phyloP scores from a whole-genome alignment of 2,329 filamentous ascomycete genomes.

The Sphaerulina vaccinii region DNA sequence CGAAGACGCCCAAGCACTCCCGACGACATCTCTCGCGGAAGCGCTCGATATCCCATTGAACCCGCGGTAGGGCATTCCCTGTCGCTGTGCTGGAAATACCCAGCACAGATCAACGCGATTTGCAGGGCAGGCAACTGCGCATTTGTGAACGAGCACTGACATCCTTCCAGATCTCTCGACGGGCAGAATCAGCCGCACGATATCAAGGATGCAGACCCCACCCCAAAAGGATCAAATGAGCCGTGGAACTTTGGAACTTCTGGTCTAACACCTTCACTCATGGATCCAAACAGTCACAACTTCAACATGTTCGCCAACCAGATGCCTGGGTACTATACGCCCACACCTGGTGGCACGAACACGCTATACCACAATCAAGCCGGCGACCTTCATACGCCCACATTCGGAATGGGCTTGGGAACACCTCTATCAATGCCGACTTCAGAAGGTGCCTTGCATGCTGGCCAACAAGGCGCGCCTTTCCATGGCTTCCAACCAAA shows the following conservation, averaged over 20 bases:
- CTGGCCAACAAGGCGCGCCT: constrained; percentile 57
- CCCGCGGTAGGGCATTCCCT: constrained; percentile 43
- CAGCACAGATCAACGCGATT: constrained; percentile 21
- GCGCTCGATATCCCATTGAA: constrained; percentile 48
- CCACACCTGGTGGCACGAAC: constrained; percentile 77
- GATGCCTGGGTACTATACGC: constrained; percentile 76
- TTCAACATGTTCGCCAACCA: constrained; percentile 80
- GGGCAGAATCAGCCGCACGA: constrained; percentile 27
- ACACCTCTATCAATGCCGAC: constrained; percentile 82
- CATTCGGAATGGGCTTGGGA: constrained; percentile 64
- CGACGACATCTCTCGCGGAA: constrained; percentile 42
- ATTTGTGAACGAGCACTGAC: constrained; percentile 23
- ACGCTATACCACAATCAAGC: constrained; percentile 80
- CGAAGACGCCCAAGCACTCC: constrained; percentile 46
- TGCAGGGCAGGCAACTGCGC: constrained; percentile 24
- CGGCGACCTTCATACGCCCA: constrained; percentile 77
- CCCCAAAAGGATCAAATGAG: constrained; percentile 75
- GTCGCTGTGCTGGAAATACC: constrained; percentile 9
- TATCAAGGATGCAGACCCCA: constrained; percentile 77
- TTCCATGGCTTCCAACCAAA: constrained; percentile 65
- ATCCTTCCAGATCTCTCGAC: constrained; percentile 26
- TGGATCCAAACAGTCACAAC: constrained; percentile 80
- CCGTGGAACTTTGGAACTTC: constrained; percentile 61
- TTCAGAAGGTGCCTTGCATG: constrained; percentile 63
- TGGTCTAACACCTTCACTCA: constrained; percentile 76